phyloP scores from a whole-genome alignment of 306 rosid species.

The Lagenaria siceraria region DNA sequence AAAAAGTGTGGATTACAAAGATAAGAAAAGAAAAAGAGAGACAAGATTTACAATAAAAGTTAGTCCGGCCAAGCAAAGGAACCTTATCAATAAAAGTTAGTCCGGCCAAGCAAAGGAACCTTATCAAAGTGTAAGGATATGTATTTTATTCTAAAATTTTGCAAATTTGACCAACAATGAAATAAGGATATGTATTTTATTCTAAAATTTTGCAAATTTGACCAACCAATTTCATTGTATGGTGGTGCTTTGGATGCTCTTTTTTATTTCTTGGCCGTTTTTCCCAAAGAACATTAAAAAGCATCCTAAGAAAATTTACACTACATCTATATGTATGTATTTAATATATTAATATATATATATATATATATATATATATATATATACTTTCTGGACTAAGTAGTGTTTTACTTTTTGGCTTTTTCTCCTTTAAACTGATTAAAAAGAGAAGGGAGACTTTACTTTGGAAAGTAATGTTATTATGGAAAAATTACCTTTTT shows the following conservation, averaged over 20 bases:
- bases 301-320: background rate
- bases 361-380: too few species aligned
- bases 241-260: background rate
- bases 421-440: background rate
- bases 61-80: background rate
- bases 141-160: background rate
- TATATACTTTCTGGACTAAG: background rate
- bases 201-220: background rate
- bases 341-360: too few species aligned
- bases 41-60: background rate
- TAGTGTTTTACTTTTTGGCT: background rate
- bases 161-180: background rate
- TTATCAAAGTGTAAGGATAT: background rate
- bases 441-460: background rate
- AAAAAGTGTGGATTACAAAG: background rate
- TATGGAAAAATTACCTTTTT: too few species aligned
- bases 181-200: background rate
- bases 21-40: background rate
- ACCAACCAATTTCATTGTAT: background rate
- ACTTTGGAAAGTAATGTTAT: background rate
- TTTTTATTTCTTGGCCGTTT: background rate
- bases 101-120: constrained; percentile 5
- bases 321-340: too few species aligned
- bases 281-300: background rate
- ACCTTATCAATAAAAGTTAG: background rate